A percentile compares a stretch with the other conserved stretches of the same genome.
These are phyloP conservation scores for Cucurbita ficifolia DNA, from an alignment of 306 rosid species.

Conservation along the genomic window DNA sequence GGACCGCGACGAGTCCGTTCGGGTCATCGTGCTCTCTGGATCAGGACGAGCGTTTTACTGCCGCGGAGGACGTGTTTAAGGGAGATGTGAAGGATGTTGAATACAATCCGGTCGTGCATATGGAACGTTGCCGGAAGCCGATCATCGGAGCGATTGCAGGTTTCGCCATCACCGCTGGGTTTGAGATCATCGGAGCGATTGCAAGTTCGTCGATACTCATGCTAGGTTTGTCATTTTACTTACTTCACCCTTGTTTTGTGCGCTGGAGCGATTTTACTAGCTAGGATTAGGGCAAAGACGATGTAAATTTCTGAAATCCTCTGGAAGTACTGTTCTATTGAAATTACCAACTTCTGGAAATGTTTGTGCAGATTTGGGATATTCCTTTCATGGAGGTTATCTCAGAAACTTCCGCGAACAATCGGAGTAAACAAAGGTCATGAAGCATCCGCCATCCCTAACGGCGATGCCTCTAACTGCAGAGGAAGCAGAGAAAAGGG, in stretches of 20 bases:
- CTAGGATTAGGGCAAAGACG: background rate
- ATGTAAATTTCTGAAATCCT: background rate
- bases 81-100: slow-evolving; percentile 82
- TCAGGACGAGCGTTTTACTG: slow-evolving; percentile 68
- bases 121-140: slow-evolving; percentile 76
- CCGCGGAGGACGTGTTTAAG: slow-evolving; percentile 82
- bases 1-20: slow-evolving; percentile 44
- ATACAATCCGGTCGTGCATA: slow-evolving; percentile 52
- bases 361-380: slow-evolving; percentile 59
- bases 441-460: slow-evolving; percentile 71
- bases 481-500: slow-evolving; percentile 60
- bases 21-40: slow-evolving; percentile 60
- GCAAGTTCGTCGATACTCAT: slow-evolving; percentile 62
- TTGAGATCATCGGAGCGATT: slow-evolving; percentile 79
- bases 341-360: background rate
- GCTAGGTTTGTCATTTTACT: slow-evolving; percentile 37
- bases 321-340: background rate
- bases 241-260: background rate
- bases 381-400: slow-evolving; percentile 94
- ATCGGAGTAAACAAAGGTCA: slow-evolving; percentile 73
- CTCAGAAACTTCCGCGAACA: slow-evolving; percentile 76
- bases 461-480: slow-evolving; percentile 73
- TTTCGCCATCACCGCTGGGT: slow-evolving; percentile 89
- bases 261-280: background rate
- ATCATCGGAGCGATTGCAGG: slow-evolving; percentile 73